Percentiles rank a stretch among this genome's conserved stretches.
These are phyloP conservation scores for Gossypium arboreum DNA, from an alignment of 345 rosid genomes.

Conservation along the genomic window DNA sequence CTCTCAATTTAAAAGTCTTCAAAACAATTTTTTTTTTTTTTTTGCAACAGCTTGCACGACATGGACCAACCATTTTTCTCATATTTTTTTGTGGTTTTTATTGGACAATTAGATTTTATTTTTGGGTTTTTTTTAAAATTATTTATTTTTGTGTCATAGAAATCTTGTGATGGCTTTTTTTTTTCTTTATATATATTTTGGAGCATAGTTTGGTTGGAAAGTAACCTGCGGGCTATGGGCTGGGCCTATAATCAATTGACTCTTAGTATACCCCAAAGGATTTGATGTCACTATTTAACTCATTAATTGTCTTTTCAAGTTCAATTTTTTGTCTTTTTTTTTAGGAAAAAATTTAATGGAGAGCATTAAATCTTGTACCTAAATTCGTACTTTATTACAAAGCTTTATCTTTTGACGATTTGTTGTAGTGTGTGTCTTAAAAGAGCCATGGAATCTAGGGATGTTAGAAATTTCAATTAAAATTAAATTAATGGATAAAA, in stretches of 20 bases:
- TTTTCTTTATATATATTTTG: neutral
- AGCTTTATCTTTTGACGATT: neutral
- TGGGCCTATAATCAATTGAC: neutral
- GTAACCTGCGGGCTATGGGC: neutral
- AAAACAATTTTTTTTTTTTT: no score
- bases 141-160: neutral
- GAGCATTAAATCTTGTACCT: neutral
- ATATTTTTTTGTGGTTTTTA: slow-evolving; percentile 1
- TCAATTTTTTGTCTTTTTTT: no score
- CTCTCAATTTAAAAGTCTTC: no score
- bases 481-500: no score
- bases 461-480: no score
- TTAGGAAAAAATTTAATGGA: neutral
- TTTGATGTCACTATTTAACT: no score
- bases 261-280: neutral
- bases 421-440: no score
- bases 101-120: neutral
- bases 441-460: no score
- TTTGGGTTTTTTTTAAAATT: neutral
- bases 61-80: slow-evolving; percentile 22
- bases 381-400: neutral
- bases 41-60: slow-evolving; percentile 26
- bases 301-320: no score
- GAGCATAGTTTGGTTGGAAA: neutral
- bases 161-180: neutral